Conservation (phyloP, 176 grass and related monocot genomes). For the Panicum miliaceum region DNA sequence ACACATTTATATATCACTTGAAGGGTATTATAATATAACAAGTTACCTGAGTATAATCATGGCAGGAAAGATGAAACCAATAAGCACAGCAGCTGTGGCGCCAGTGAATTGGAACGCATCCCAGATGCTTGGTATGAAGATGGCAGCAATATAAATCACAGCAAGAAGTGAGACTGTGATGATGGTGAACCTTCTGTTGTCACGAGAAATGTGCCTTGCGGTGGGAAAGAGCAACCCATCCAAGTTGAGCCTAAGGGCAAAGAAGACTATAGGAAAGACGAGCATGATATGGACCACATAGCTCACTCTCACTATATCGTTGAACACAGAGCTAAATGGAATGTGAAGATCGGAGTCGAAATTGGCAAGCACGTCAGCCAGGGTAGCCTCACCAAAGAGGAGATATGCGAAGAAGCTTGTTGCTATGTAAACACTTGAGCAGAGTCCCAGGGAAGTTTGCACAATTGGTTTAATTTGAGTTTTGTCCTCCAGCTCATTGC, state of each 20-base stretch:
- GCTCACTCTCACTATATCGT: slow-evolving; percentile 83
- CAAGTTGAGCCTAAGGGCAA: slow-evolving; percentile 77
- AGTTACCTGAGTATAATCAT: slow-evolving; percentile 76
- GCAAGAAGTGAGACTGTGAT: slow-evolving; percentile 61
- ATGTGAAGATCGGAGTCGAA: slow-evolving; percentile 76
- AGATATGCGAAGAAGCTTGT: slow-evolving; percentile 88
- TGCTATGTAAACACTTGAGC: slow-evolving; percentile 75
- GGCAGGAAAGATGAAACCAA: slow-evolving; percentile 92
- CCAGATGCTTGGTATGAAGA: slow-evolving; percentile 92
- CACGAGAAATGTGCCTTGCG: slow-evolving; percentile 54
- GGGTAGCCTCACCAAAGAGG: slow-evolving; percentile 81
- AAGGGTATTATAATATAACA: not conserved
- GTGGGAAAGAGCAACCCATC: slow-evolving; percentile 81
- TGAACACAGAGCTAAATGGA: slow-evolving; percentile 69
- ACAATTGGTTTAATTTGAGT: slow-evolving; percentile 75
- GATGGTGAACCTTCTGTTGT: slow-evolving; percentile 63
- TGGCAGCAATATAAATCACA: slow-evolving; percentile 73
- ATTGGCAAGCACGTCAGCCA: slow-evolving; percentile 85
- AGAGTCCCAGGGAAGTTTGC: slow-evolving; percentile 73
- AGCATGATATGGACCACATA: slow-evolving; percentile 92
- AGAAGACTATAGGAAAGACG: slow-evolving; percentile 92
- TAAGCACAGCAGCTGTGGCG: slow-evolving; percentile 73
- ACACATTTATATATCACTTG: not conserved
- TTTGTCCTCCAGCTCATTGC: slow-evolving; percentile 72
- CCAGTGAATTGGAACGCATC: slow-evolving; percentile 89